Conservation (phyloP, 495 filamentous ascomycete genomes). For the Penicillium parvum region DNA sequence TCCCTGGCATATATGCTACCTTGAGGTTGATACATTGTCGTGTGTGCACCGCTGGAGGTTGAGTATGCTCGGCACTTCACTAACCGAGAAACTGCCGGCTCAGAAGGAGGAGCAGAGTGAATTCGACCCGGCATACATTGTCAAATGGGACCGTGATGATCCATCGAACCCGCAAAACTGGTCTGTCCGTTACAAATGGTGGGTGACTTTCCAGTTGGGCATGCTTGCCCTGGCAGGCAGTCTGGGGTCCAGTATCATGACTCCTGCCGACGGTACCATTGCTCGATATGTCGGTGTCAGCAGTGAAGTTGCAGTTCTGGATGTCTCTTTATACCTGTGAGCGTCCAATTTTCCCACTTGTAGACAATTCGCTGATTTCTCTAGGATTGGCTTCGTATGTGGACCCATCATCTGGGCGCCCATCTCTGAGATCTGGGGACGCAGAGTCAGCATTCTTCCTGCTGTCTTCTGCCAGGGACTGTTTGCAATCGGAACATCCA, state of each 20-base stretch:
- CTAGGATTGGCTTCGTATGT: conserved; percentile 16
- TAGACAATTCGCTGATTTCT: not conserved
- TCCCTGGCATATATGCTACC: not conserved
- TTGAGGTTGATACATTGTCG: too few species aligned
- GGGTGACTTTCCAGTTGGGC: conserved; percentile 46
- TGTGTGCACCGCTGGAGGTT: too few species aligned
- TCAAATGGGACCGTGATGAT: conserved; percentile 10
- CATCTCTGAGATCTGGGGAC: conserved; percentile 41
- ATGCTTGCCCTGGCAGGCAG: conserved; percentile 48
- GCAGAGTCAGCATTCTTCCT: conserved; percentile 39
- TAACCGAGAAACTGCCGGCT: not conserved
- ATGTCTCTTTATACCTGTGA: conserved; percentile 5
- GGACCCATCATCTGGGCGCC: conserved; percentile 36
- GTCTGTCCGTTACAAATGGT: conserved; percentile 38
- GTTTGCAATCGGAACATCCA: conserved; percentile 42
- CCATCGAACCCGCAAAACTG: conserved; percentile 46
- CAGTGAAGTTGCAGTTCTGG: conserved; percentile 21
- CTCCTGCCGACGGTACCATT: conserved; percentile 41
- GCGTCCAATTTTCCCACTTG: not conserved
- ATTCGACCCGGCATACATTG: conserved; percentile 3
- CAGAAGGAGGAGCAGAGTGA: not conserved
- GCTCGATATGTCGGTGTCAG: conserved; percentile 33
- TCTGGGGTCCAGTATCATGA: conserved; percentile 46
- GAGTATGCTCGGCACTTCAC: not conserved
- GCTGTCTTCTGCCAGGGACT: conserved; percentile 41